Evolutionary conservation across 495 filamentous ascomycete genomes (phyloP).

Genomic region (Aspergillus bridgeri): DNA sequence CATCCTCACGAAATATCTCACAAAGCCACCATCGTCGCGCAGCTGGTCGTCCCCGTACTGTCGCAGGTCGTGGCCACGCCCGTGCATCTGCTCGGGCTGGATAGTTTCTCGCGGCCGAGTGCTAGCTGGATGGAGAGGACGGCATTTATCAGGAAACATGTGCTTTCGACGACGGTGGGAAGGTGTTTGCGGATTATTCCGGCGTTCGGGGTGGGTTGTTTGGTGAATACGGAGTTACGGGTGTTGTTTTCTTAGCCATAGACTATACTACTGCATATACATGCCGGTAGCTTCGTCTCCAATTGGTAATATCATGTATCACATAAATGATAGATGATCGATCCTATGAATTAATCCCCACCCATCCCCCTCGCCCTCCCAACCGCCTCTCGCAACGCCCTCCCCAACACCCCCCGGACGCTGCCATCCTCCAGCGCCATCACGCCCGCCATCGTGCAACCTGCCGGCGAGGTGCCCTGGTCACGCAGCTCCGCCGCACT

Average conservation of each 20-base stretch:
- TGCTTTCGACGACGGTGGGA: conserved; percentile 26
- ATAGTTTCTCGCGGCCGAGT: conserved; percentile 32
- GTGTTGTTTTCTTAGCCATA: conserved; percentile 19
- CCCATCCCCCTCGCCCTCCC: conserved; percentile 37
- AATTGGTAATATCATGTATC: no score
- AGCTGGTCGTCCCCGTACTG: conserved; percentile 30
- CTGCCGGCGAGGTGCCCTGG: conserved; percentile 40
- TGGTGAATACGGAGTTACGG: conserved; percentile 30
- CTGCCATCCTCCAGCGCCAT: conserved; percentile 43
- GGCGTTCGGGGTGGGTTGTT: conserved; percentile 34
- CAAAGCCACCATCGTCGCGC: conserved; percentile 23
- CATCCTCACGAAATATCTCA: not conserved
- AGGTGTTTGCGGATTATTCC: conserved; percentile 34
- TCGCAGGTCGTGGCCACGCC: conserved; percentile 34
- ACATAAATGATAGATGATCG: no score
- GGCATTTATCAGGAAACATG: conserved; percentile 21
- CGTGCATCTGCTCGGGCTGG: conserved; percentile 33
- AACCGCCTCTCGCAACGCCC: conserved; percentile 40
- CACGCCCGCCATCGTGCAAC: conserved; percentile 44
- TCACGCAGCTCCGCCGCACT: conserved; percentile 38
- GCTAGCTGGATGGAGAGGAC: conserved; percentile 19
- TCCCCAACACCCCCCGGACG: conserved; percentile 38
- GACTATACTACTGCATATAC: no score
- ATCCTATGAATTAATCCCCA: not conserved
- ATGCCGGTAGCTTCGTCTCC: no score